Percentiles rank a stretch among this genome's conserved stretches.
phyloP scores from a whole-genome alignment of 495 filamentous ascomycete genomes.

The Lichenothelia convexa region DNA sequence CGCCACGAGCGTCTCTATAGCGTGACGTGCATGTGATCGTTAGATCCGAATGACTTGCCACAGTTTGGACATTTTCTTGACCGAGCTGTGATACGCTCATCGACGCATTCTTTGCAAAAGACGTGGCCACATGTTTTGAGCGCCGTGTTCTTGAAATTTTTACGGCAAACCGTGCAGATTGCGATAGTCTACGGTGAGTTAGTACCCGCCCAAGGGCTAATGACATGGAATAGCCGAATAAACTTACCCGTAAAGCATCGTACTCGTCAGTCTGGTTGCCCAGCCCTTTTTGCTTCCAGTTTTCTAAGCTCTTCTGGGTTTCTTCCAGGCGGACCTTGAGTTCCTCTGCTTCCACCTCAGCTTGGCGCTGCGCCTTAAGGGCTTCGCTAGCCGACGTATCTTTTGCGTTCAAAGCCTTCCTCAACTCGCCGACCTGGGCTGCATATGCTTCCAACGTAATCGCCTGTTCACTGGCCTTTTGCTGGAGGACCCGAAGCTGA shows the following conservation, averaged over 20 bases:
- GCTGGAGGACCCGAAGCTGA: conserved; percentile 55
- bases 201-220: background rate
- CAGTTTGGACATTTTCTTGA: conserved; percentile 92
- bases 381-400: conserved; percentile 43
- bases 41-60: conserved; percentile 71
- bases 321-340: conserved; percentile 54
- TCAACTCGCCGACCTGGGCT: conserved; percentile 58
- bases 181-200: conserved; percentile 46
- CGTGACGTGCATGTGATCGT: conserved; percentile 54
- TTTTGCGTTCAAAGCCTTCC: conserved; percentile 50
- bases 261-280: conserved; percentile 67
- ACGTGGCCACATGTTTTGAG: conserved; percentile 92
- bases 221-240: background rate
- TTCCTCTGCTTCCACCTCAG: conserved; percentile 56
- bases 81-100: conserved; percentile 67
- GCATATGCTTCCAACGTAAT: conserved; percentile 54
- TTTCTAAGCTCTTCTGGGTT: conserved; percentile 57
- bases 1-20: no score
- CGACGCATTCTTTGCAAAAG: conserved; percentile 81
- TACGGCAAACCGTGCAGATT: conserved; percentile 74
- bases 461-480: conserved; percentile 44
- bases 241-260: conserved; percentile 64
- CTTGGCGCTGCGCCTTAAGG: conserved; percentile 38
- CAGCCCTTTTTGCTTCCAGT: conserved; percentile 61
- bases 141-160: conserved; percentile 81